Evolutionary conservation across 2,329 filamentous ascomycete genomes (phyloP).

Genomic region (Curvularia spicifera): DNA sequence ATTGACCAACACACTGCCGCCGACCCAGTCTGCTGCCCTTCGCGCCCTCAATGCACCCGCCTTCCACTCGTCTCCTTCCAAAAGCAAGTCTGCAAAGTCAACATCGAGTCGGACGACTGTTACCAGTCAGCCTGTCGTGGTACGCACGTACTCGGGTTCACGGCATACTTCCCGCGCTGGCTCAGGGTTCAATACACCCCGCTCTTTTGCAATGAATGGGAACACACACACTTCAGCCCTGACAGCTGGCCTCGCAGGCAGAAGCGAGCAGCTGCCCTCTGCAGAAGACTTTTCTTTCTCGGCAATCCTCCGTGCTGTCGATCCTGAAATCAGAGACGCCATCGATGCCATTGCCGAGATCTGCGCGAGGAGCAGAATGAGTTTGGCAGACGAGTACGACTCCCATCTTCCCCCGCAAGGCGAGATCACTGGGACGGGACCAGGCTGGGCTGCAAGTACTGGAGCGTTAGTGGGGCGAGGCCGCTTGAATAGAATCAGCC

Average conservation of each 20-base stretch:
- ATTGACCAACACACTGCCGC: slow-evolving; percentile 46
- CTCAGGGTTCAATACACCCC: slow-evolving; percentile 43
- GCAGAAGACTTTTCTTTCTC: slow-evolving; percentile 63
- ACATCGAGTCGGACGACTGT: slow-evolving; percentile 48
- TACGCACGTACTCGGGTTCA: slow-evolving; percentile 50
- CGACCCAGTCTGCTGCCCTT: slow-evolving; percentile 47
- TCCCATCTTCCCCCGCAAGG: slow-evolving; percentile 67
- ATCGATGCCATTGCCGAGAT: slow-evolving; percentile 69
- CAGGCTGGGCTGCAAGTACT: slow-evolving; percentile 39
- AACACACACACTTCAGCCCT: slow-evolving; percentile 35
- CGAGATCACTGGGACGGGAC: slow-evolving; percentile 55
- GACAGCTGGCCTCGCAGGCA: slow-evolving; percentile 40
- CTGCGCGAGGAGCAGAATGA: slow-evolving; percentile 65
- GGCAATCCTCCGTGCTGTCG: slow-evolving; percentile 62
- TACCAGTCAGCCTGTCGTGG: slow-evolving; percentile 54
- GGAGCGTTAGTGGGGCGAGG: slow-evolving; percentile 41
- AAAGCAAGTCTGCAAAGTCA: slow-evolving; percentile 47
- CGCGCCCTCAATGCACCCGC: slow-evolving; percentile 49
- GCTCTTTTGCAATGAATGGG: slow-evolving; percentile 42
- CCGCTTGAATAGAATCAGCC: slow-evolving; percentile 39
- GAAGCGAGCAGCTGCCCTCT: slow-evolving; percentile 50
- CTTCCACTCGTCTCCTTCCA: slow-evolving; percentile 43
- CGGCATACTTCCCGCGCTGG: slow-evolving; percentile 43
- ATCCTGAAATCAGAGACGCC: slow-evolving; percentile 64
- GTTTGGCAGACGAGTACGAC: slow-evolving; percentile 67